Evolutionary conservation across 2,329 filamentous ascomycete genomes (phyloP), one percentile per base, ranked within the genome.

Genomic region (Fusarium bactridioides): DNA sequence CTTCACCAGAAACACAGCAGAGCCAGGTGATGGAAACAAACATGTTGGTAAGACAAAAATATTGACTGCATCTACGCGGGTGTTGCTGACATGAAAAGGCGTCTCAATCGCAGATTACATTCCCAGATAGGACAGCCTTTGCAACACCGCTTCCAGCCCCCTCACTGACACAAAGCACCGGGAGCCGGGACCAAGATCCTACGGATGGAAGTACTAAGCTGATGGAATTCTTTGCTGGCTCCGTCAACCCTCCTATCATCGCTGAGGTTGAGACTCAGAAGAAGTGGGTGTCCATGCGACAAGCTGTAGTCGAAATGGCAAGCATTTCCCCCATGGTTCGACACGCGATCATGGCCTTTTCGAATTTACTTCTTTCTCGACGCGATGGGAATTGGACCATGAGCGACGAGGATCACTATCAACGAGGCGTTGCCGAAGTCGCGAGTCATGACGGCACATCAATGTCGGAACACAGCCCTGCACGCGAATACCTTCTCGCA

Each of bases 201-300:
- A 67, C 62, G 12, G 51, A 66, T 23, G 67, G 41, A 12, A 70
- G 64, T 35, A 73, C 79, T 4, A 77, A 79, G 18, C 76, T 87
- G 5, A 80, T 87, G 67, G 83, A 86, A 47, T 86, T 86, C 60
- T 88, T 88, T 63, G 77, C 83, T 23, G 82, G 81, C 44, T 84
- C 85, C 6, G 82, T 85, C 21, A 84, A 84, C n/a, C 86, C 86
- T 10, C 86, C 86, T 2, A 87, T 88, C 33, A 81, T 88, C 8
- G 84, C 84, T 23, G 84, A 87, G 53, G 84, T 88, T 0, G 87
- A 88, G 70, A 86, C 85, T 11, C 83, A 86, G 60, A 85, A 84
- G 70, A 85, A 84, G 57, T 88, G 86, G 86, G 79, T 84, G 5
- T 80, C 83, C 1, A 86, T 86, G 72, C 81, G 86, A 10, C 83